Percentiles rank a stretch among this genome's conserved stretches.
Evolutionary conservation across 2,329 filamentous ascomycete genomes (phyloP).

Genomic region (Claviceps maximensis): DNA sequence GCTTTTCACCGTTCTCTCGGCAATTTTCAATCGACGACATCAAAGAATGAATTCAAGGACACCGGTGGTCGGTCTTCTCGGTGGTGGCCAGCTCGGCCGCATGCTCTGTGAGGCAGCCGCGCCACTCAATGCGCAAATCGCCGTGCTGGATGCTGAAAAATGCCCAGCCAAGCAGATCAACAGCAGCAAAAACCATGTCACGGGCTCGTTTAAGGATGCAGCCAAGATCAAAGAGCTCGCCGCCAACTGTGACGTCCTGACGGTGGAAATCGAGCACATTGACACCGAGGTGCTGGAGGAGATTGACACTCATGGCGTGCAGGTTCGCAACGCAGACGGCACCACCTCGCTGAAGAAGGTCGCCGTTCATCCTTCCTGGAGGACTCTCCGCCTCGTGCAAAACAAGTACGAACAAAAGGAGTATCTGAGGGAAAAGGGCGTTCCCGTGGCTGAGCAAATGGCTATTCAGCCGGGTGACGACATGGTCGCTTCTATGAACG

Average conservation of each 20-base stretch:
- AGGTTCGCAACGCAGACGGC: slow-evolving; percentile 23
- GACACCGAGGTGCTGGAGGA: slow-evolving; percentile 83
- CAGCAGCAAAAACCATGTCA: slow-evolving; percentile 58
- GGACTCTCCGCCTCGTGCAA: slow-evolving; percentile 77
- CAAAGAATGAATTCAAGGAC: slow-evolving; percentile 10
- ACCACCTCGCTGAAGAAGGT: slow-evolving; percentile 29
- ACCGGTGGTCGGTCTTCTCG: slow-evolving; percentile 38
- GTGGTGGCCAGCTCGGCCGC: slow-evolving; percentile 67
- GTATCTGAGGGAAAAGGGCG: slow-evolving; percentile 52
- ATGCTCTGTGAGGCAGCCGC: slow-evolving; percentile 86
- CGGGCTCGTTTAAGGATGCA: slow-evolving; percentile 78
- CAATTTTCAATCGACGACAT: not conserved
- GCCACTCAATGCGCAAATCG: slow-evolving; percentile 62
- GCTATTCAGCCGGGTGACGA: slow-evolving; percentile 44
- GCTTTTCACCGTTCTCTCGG: too few species aligned
- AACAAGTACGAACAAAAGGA: slow-evolving; percentile 89
- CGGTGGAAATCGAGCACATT: slow-evolving; percentile 91
- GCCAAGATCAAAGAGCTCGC: slow-evolving; percentile 72
- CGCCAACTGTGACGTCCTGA: slow-evolving; percentile 62
- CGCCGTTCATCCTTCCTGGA: slow-evolving; percentile 68
- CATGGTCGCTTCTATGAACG: slow-evolving; percentile 46
- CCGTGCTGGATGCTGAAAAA: slow-evolving; percentile 62
- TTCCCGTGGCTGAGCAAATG: slow-evolving; percentile 61
- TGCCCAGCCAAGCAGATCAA: slow-evolving; percentile 80
- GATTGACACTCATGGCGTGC: slow-evolving; percentile 52